Base-by-base conservation (phyloP, 176 grass and related monocot species). In the Elaeis guineensis region DNA sequence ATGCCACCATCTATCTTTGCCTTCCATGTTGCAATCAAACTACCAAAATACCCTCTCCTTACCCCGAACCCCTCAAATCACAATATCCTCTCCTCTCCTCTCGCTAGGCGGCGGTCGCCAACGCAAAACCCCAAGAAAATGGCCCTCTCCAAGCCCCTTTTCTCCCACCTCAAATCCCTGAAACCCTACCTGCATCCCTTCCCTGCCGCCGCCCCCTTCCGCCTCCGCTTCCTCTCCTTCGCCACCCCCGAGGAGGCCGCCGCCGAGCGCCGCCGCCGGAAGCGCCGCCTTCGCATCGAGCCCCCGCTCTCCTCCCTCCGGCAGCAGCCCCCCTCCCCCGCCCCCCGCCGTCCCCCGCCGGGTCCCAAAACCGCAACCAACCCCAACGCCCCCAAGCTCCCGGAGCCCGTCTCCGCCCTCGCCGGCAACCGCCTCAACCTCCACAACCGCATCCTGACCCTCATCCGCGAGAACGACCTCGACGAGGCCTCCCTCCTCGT, bases 361-460 rank as follows among this genome's bases (percentile, higher is more conserved):
- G 15, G 59, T 1, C 83, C 81, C 3, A 51, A 26, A 8, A 57
- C 65, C 6, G 65, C 52, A 2, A 17, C 17, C 26, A 68, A 68
- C 65, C 92, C 86, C 64, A 96, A 90, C 61, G 52, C 64, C 57
- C 77, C 82, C 5, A 71, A 83, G 75, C 71, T 95, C 49, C 82
- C 80, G 16, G 86, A 89, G 65, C 79, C 90, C 49, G 75, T 89
- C 51, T 73, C 86, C 19, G 55, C 77, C n/a, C 82, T 95, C 15
- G 56, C 76, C 60, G 86, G 81, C 2, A 82, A 75, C 25, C 77
- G 82, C 24, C 77, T 90, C 48, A 73, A 62, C n/a, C 62, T 95
- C 57, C 86, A 95, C 61, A 86, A 90, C 83, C 77, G 80, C 74
- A 77, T 95, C 83, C 86, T 95, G 21, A 75, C 64, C 16, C 86